Evolutionary conservation across 1,284 basidiomycete genomes (phyloP), one percentile per base, ranked within the genome.

Genomic region (Austroboletus rostrupii): DNA sequence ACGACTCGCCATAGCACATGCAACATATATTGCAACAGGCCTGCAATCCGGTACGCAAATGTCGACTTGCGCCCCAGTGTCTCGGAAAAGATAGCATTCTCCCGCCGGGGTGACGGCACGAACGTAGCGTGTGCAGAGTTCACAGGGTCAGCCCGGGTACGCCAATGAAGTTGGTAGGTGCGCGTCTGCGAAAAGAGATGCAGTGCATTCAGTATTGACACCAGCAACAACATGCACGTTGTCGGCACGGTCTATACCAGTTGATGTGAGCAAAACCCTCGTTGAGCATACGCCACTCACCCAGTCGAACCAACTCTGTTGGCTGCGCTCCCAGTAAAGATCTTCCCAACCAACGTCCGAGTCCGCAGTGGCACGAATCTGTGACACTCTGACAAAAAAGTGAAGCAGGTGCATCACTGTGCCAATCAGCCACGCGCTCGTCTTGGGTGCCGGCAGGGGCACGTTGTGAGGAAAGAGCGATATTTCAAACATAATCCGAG

Each of bases 291-390:
- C 23, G 41, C 5, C 19, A 69, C 81, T 55, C 45, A 88, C 88
- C 88, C 87, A 90, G 67, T 88, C 82, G 54, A 89, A 83, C 87
- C 87, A 90, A 7, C 80, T 72, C n/a, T 72, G 69, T 23, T 76
- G 76, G 48, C 70, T 79, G 29, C 65, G 66, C 61, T 86, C 84
- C 54, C 74, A 76, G 53, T 85, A 82, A 71, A 88, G 80, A 61
- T 87, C 82, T 57, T 89, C 86, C 86, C 87, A 90, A 7, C 81
- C 83, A 21, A 81, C 59, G 54, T 89, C 85, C 8, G 83, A 79
- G 52, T 86, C 83, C 3, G 76, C 76, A 1, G 81, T 71, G 23
- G 72, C 68, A 23, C 78, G 75, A 46, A 80, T 69, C 55, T 83
- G 78, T 50, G 76, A 75, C 32, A 87, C 69, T 53, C 87, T 76